Evolutionary conservation across 495 filamentous ascomycete species (phyloP), one percentile per base, ranked within the genome.

Genomic region (Hapsidospora chrysogenum): DNA sequence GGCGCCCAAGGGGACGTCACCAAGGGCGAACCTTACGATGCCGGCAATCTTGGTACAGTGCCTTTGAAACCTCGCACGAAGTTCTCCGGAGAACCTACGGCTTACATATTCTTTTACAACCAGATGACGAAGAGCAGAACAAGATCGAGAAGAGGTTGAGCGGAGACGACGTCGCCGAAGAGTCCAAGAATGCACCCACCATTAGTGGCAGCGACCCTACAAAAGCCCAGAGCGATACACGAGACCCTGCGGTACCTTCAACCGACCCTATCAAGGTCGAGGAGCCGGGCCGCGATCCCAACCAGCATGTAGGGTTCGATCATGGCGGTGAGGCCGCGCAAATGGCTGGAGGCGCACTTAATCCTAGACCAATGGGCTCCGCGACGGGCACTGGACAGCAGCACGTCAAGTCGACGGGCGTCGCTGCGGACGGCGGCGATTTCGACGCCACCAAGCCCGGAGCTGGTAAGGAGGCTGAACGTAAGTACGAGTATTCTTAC

Each of bases 371-470:
- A n/a, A n/a, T n/a, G 17, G 54, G 54, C 8, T 39, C 56, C 17
- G 70, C 70, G 4, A 74, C 64, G 2, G 74, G 72, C n/a, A 60
- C 72, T 51, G 29, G n/a, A n/a, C n/a, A n/a, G n/a, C n/a, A 66
- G 42, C 70, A 66, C 31, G 64, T 74, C 34, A 61, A 60, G 21
- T 61, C 57, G n/a, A 70, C 63, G 2, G 61, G 61, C 9, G 33
- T 76, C 15, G 45, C 50, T 20, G 72, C 70, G 13, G 72, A 79
- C 22, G 74, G 76, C 8, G 75, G 75, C 0, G 63, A 80, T 36
- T 79, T 80, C 40, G 76, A 80, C 43, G 76, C 72, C 1, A 53
- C 62, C 18, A 59, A 57, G 17, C 66, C 75, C 1, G 75, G 76
- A 6, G 76, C 76, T 5, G 75, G 73, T 0, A 47, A 49, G 22